These are phyloP conservation scores for Neurospora intermedia DNA, from an alignment of 495 filamentous ascomycete genomes.

Conservation along the genomic window DNA sequence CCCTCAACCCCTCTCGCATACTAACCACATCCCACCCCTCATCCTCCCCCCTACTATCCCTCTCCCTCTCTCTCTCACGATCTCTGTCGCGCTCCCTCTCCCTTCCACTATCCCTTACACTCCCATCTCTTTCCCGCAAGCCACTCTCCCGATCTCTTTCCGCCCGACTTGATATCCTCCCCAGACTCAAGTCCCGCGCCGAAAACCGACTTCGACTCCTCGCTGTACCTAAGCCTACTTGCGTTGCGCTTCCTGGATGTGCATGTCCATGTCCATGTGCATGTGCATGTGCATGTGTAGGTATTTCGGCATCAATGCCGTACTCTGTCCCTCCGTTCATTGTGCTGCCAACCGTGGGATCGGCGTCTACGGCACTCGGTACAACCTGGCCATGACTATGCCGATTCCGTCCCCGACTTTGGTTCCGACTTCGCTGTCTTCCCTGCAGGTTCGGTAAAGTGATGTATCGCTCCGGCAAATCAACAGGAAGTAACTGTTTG, in stretches of 20 bases:
- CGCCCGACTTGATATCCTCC: neutral
- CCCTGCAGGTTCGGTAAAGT: constrained; percentile 18
- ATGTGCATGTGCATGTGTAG: neutral
- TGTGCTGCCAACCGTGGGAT: neutral
- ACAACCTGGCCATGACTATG: neutral
- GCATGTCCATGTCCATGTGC: too few species aligned
- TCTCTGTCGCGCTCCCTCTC: neutral
- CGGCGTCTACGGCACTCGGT: neutral
- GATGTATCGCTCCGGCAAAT: constrained; percentile 22
- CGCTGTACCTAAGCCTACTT: neutral
- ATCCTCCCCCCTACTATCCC: neutral
- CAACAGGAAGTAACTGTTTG: constrained; percentile 23
- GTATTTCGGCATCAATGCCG: neutral
- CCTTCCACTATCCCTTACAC: neutral
- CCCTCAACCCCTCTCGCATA: neutral
- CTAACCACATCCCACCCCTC: neutral
- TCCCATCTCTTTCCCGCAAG: neutral
- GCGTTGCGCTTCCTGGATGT: neutral
- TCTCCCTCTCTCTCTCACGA: neutral
- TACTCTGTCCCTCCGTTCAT: neutral
- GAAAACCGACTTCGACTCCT: neutral
- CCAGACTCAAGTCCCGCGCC: neutral
- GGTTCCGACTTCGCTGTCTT: neutral
- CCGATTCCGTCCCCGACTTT: neutral
- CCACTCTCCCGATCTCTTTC: neutral